Evolutionary conservation across 352 stramenopile genomes (phyloP), one percentile per base, ranked within the genome.

Genomic region (Globisporangium barbulae): DNA sequence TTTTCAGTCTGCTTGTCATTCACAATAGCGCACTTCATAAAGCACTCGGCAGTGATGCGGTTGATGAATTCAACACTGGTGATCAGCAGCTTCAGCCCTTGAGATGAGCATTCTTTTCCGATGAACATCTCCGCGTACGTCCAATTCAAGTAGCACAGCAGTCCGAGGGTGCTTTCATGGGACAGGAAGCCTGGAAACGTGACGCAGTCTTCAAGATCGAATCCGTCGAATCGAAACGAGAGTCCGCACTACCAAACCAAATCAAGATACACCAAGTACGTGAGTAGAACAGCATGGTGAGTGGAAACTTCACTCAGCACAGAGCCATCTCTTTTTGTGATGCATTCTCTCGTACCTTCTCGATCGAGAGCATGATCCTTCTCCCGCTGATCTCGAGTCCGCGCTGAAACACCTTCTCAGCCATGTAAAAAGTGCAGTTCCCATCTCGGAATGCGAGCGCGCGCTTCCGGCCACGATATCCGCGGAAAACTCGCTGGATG

Each of bases 341-440:
- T 6, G 5, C 17, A 56, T 28, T 9, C 7, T 13, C 1, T 48
- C 63, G 5, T 64, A 89, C 80, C 73, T 85, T 82, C 42, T 91
- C 79, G 37, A 91, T 83, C 17, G 73, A 66, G 12, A 91, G 79
- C 64, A 91, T 66, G 10, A 91, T 53, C 4, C 60, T 63, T 17
- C 63, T 69, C 0, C 69, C 79, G 35, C 72, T 79, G n/a, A 91
- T 70, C 12, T 74, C 60, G 10, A 87, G 21, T 0, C 83, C 83
- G 33, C 83, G 78, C 50, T 91, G 79, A 49, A 78, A 91, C 8
- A 91, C 79, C 15, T 75, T 63, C 50, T 90, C 75, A 6, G 72
- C 69, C 80, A 91, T 91, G 62, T 81, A 89, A 42, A 90, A 89
- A 0, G 78, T 87, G 30, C 79, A 81, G 19, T 75, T 90, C 5